Conservation (phyloP, 2,329 filamentous ascomycete species). For the Fusarium sp. region DNA sequence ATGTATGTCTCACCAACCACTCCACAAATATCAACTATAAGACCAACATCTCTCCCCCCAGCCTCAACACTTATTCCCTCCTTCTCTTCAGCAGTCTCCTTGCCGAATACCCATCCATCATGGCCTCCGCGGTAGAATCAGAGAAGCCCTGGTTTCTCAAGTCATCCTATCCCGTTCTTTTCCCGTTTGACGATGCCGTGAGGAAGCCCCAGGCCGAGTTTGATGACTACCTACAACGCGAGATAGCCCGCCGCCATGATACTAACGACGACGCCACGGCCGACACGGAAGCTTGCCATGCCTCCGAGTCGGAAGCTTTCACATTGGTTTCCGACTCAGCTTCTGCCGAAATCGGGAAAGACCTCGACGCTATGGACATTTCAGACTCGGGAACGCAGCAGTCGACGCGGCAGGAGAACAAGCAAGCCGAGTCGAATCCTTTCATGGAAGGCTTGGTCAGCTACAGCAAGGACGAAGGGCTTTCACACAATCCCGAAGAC, state of each 20-base stretch:
- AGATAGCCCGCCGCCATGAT: conserved; percentile 36
- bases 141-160: conserved; percentile 52
- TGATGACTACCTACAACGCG: conserved; percentile 44
- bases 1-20: not conserved
- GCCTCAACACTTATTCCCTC: not conserved
- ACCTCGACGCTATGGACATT: conserved; percentile 23
- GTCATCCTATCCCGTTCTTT: conserved; percentile 50
- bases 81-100: conserved; percentile 1
- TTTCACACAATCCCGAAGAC: conserved; percentile 46
- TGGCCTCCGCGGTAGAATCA: conserved; percentile 35
- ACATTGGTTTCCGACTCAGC: conserved; percentile 43
- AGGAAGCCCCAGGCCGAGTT: conserved; percentile 47
- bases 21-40: conserved; percentile 11
- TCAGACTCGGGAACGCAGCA: conserved; percentile 4
- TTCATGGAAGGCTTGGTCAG: conserved; percentile 50
- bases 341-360: conserved; percentile 38
- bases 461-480: conserved; percentile 21
- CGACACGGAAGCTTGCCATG: conserved; percentile 10
- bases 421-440: conserved; percentile 29
- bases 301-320: conserved; percentile 39
- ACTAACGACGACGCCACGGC: conserved; percentile 14
- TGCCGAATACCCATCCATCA: conserved; percentile 13
- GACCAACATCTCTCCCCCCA: not conserved
- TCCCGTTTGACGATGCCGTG: conserved; percentile 51
- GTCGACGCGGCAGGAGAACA: not conserved